phyloP scores from a whole-genome alignment of 768 basidiomycete genomes.

The Boletus vinaceobasis region DNA sequence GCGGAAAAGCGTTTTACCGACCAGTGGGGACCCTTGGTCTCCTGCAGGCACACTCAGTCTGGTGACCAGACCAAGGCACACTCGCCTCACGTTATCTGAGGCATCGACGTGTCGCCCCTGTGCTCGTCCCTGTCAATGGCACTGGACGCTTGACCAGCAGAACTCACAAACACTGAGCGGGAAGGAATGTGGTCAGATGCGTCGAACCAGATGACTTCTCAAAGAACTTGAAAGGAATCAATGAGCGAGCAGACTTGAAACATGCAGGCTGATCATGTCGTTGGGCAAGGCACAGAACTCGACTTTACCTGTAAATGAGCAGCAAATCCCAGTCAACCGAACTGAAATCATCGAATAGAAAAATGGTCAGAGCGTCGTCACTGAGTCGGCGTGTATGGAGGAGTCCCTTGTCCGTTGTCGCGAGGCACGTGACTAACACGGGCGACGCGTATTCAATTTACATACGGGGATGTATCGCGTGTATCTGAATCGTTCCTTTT shows the following conservation, averaged over 20 bases:
- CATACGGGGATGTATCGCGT: no score
- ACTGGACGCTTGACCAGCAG: neutral
- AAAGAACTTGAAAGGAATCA: neutral
- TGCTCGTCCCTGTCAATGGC: neutral
- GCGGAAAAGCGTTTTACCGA: neutral
- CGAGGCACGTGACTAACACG: slow-evolving; percentile 13
- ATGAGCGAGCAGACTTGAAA: neutral
- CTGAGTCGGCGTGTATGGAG: no score
- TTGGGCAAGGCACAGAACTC: neutral
- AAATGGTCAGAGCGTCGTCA: no score
- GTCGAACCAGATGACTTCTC: neutral
- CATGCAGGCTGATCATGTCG: neutral
- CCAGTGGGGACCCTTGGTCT: neutral
- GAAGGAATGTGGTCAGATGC: neutral
- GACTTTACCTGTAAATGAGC: neutral
- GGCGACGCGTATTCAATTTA: slow-evolving; percentile 1
- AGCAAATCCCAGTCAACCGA: neutral
- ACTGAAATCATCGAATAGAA: neutral
- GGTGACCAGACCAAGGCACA: no score
- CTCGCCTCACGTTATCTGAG: neutral
- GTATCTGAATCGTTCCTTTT: neutral
- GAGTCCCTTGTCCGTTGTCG: neutral
- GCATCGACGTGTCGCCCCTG: neutral
- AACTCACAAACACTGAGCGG: neutral
- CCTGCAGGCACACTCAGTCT: neutral